These are phyloP conservation scores for Pythium monospermum DNA, from an alignment of 352 stramenopile species.

Conservation along the genomic window DNA sequence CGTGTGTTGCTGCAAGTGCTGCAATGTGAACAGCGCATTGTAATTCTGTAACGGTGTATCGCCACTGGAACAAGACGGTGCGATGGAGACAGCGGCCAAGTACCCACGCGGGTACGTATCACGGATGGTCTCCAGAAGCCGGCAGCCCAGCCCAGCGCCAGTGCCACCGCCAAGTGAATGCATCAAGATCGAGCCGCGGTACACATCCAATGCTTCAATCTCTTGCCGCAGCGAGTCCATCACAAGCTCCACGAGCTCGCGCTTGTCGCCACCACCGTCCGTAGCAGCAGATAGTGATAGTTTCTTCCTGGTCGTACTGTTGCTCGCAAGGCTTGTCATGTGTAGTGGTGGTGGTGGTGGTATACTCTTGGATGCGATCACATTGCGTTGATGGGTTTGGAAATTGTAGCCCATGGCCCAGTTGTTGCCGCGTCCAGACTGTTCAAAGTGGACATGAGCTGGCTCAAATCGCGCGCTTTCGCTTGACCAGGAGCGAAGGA, in stretches of 20 bases:
- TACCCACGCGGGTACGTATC: conserved; percentile 74
- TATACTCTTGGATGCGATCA: conserved; percentile 21
- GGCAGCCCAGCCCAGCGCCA: conserved; percentile 73
- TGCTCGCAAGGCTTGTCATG: background rate
- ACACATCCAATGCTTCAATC: conserved; percentile 62
- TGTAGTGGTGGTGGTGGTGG: background rate
- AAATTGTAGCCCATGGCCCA: conserved; percentile 87
- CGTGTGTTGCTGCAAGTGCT: conserved; percentile 57
- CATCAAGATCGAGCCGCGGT: conserved; percentile 69
- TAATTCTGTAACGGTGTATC: conserved; percentile 86
- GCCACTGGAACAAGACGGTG: conserved; percentile 50
- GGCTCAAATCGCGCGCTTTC: conserved; percentile 23
- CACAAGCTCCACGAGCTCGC: conserved; percentile 51
- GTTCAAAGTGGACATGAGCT: conserved; percentile 50
- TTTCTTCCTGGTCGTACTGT: conserved; percentile 5
- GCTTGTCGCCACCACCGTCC: conserved; percentile 23
- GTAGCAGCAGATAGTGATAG: background rate
- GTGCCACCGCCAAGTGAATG: conserved; percentile 82
- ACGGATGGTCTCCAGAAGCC: conserved; percentile 73
- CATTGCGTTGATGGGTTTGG: conserved; percentile 31
- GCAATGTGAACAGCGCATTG: conserved; percentile 73
- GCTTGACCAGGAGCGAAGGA: conserved; percentile 16
- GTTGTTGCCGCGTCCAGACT: conserved; percentile 82
- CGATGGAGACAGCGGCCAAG: conserved; percentile 59
- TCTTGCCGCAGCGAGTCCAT: conserved; percentile 77